Base-by-base conservation (phyloP, 768 basidiomycete genomes). In the Collybia mongolica region DNA sequence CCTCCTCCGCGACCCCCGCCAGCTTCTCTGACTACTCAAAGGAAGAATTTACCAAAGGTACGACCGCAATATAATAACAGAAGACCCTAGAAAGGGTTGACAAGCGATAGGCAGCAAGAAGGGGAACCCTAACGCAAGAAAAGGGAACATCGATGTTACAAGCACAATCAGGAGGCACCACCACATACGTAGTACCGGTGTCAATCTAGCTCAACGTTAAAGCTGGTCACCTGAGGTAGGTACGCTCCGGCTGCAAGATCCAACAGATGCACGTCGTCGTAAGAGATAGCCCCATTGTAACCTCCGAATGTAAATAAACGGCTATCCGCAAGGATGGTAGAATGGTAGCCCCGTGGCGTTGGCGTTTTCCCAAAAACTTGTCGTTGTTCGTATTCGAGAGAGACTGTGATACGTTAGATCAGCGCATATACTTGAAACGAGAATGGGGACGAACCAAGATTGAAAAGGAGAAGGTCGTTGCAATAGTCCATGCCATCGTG, bases 201-300 rank as follows among this genome's bases (percentile, higher is more conserved):
- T 39, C 37, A 47, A 9, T 40, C 40, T 5, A 64, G 57, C 44
- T 84, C 82, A 58, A 89, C 78, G 26, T 70, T 73, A 61, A 86
- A 88, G 65, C 84, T 85, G 53, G 88, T 91, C 8, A 93, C 90
- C 65, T 96, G 93, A 0, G 93, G 92, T 18, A 96, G 71, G 68
- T 95, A 97, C 32, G 91, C 93, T 4, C 85, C 81, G 8, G 88
- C 90, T 3, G 91, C 90, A 28, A 96, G 76, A 61, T 98, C 94
- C 39, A 97, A 73, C 35, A 88, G 77, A 66, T 88, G 80, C 32
- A 94, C 84, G 68, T 96, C 94, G 56, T 93, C 90, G 59, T 83
- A 93, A 2, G 89, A 84, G 15, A 83, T 83, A 44, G 79, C 80
- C 1, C 93, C 94, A 39, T 95, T 93, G 60, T 86, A 88, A 44